Evolutionary conservation across 768 basidiomycete species (phyloP).

Genomic region (Boletus fagicola): DNA sequence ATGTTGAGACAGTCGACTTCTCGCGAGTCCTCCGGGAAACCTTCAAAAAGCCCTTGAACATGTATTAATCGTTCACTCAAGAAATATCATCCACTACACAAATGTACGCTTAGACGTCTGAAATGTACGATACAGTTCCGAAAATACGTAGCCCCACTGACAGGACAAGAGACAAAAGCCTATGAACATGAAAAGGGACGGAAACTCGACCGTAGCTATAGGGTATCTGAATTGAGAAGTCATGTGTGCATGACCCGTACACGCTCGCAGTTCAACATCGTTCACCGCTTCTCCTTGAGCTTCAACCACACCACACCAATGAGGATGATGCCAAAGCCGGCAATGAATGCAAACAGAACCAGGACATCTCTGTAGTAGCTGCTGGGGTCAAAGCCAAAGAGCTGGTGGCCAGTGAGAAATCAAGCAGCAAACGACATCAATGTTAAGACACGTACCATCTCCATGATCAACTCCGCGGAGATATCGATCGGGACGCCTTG

Average conservation of each 20-base stretch:
- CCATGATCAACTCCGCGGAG: conserved; percentile 83
- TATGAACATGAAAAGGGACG: neutral
- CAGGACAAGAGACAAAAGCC: neutral
- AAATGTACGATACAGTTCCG: neutral
- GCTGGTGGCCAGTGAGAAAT: conserved; percentile 35
- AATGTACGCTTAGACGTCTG: neutral
- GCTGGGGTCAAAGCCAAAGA: conserved; percentile 82
- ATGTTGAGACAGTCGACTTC: conserved; percentile 1
- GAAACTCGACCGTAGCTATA: neutral
- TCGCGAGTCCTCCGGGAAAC: neutral
- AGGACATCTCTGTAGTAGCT: conserved; percentile 91
- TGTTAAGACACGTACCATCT: conserved; percentile 50
- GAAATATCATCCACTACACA: neutral
- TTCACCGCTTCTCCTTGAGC: conserved; percentile 71
- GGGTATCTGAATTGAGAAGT: neutral
- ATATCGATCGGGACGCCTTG: conserved; percentile 81
- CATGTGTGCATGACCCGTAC: too few relatives aligned
- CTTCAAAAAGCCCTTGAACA: neutral
- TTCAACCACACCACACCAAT: conserved; percentile 74
- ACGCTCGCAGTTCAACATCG: neutral
- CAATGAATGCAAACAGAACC: conserved; percentile 82
- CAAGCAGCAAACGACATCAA: neutral
- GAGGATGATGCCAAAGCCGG: conserved; percentile 71
- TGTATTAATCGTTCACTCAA: neutral
- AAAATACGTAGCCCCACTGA: neutral